Evolutionary conservation across 148 eudicot species (phyloP).

Genomic region (Camellia sinensis): DNA sequence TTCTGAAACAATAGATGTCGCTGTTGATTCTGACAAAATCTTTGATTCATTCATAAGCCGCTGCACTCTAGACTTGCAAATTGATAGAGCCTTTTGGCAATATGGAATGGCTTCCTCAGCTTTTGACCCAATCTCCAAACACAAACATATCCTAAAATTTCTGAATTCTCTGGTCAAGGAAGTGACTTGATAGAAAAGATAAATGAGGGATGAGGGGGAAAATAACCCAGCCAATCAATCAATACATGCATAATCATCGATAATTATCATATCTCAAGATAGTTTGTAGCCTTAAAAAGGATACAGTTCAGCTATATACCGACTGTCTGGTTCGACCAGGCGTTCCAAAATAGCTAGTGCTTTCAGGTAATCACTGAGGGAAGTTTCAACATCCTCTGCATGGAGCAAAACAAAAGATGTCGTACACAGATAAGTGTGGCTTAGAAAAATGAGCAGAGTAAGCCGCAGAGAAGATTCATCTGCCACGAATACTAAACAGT

Average conservation of each 20-base stretch:
- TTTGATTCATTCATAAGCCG: constrained; percentile 56
- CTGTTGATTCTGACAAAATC: constrained; percentile 28
- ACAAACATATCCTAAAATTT: constrained; percentile 87
- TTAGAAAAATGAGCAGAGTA: neutral
- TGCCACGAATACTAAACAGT: neutral
- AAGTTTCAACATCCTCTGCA: constrained; percentile 93
- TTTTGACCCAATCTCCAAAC: constrained; percentile 78
- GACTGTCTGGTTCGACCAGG: constrained; percentile 81
- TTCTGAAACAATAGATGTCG: constrained; percentile 33
- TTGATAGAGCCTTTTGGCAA: constrained; percentile 76
- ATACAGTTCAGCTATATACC: constrained; percentile 86
- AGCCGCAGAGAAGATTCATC: neutral
- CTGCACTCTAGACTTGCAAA: constrained; percentile 74
- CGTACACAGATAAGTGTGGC: constrained; percentile 2
- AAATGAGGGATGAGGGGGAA: neutral
- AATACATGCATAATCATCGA: neutral
- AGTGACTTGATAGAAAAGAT: constrained; percentile 9
- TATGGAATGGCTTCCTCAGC: constrained; percentile 84
- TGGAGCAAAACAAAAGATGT: constrained; percentile 9
- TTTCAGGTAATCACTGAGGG: constrained; percentile 82
- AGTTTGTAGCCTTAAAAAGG: constrained; percentile 32
- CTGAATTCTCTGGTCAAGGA: constrained; percentile 58
- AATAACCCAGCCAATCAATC: neutral
- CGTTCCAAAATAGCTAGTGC: constrained; percentile 81
- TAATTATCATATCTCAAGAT: neutral